Evolutionary conservation across 352 stramenopile genomes (phyloP).

Genomic region (Aphanomyces euteiches): DNA sequence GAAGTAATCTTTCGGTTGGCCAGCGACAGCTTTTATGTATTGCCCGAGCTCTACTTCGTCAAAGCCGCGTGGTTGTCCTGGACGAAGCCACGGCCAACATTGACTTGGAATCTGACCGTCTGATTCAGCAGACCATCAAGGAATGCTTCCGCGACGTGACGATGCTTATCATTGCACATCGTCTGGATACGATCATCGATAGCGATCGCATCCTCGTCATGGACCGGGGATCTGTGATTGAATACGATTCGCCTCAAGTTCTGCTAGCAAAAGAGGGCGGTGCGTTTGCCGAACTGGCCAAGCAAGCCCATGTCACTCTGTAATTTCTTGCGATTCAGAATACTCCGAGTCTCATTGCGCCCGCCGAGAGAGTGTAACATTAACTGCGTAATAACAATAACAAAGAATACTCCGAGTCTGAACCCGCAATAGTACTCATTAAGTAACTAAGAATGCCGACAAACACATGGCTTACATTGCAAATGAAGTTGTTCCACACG

Average conservation of each 20-base stretch:
- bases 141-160: constrained; percentile 85
- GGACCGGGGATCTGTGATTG: constrained; percentile 88
- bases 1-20: constrained; percentile 92
- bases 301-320: background rate
- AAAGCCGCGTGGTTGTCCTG: constrained; percentile 86
- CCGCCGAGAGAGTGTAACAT: no score
- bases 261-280: constrained; percentile 68
- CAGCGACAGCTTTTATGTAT: constrained; percentile 94
- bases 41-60: constrained; percentile 87
- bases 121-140: constrained; percentile 74
- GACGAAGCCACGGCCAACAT: constrained; percentile 94
- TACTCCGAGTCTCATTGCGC: no score
- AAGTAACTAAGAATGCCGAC: no score
- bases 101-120: constrained; percentile 79
- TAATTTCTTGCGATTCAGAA: no score
- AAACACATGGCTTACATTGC: no score
- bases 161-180: constrained; percentile 95
- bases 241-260: constrained; percentile 80
- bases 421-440: no score
- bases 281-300: constrained; percentile 54
- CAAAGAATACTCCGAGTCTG: no score
- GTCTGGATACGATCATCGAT: constrained; percentile 97
- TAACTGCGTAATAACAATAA: no score
- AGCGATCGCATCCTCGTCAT: constrained; percentile 95
- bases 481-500: no score